A percentile compares a stretch with the other conserved stretches of the same genome.
phyloP scores from a whole-genome alignment of 768 basidiomycete genomes.

The Thelephora aurantiotincta region DNA sequence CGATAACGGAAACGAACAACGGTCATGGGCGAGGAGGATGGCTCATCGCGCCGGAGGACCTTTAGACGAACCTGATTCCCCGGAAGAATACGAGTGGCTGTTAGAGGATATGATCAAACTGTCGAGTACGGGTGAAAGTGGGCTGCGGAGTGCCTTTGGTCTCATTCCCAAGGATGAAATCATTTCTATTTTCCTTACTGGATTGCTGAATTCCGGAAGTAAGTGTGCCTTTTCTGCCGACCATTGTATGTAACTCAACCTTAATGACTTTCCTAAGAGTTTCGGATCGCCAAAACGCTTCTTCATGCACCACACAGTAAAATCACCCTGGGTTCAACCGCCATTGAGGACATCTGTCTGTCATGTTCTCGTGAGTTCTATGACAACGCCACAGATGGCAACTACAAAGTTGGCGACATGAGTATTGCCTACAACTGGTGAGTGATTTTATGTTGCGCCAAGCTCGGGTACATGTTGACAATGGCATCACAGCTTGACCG shows the following conservation, averaged over 20 bases:
- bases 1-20: conserved; percentile 51
- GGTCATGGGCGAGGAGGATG: conserved; percentile 78
- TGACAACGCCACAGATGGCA: conserved; percentile 86
- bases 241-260: conserved; percentile 5
- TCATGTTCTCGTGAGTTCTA: conserved; percentile 80
- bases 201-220: conserved; percentile 81
- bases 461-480: conserved; percentile 2
- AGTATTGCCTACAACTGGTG: conserved; percentile 95
- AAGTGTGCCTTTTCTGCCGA: conserved; percentile 24
- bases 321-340: conserved; percentile 31
- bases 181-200: conserved; percentile 71
- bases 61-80: conserved; percentile 36
- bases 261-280: conserved; percentile 26
- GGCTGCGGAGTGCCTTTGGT: conserved; percentile 68
- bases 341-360: conserved; percentile 69
- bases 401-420: conserved; percentile 90
- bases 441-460: conserved; percentile 2
- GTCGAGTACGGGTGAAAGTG: conserved; percentile 44
- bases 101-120: conserved; percentile 86
- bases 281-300: conserved; percentile 51
- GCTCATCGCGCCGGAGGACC: conserved; percentile 51
- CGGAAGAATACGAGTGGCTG: conserved; percentile 77
- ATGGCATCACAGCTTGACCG: conserved; percentile 43
- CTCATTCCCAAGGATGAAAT: conserved; percentile 59
- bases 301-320: conserved; percentile 32